Conservation (phyloP, 1,284 basidiomycete genomes). For the Phlebopus sp. region DNA sequence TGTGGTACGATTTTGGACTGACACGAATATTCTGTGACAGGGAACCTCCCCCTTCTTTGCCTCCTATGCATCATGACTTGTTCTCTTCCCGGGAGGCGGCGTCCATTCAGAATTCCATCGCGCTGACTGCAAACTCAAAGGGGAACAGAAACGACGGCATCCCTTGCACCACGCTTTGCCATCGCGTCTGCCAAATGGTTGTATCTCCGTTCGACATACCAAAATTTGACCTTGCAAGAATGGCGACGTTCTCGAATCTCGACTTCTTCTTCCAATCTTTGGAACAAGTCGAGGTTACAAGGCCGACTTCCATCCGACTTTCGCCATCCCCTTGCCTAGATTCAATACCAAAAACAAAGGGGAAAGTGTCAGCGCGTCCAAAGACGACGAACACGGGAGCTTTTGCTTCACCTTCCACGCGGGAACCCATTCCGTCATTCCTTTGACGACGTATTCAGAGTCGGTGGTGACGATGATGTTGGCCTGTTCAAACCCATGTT, state of each 20-base stretch:
- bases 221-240: conserved; percentile 12
- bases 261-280: conserved; percentile 7
- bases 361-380: background rate
- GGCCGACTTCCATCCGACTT: conserved; percentile 8
- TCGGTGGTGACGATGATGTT: conserved; percentile 26
- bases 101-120: too few relatives aligned
- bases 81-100: too few relatives aligned
- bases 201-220: conserved; percentile 7
- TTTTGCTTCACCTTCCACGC: conserved; percentile 31
- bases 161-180: conserved; percentile 8
- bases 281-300: conserved; percentile 15
- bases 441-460: conserved; percentile 37
- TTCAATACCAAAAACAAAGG: background rate
- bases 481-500: background rate
- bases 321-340: conserved; percentile 3
- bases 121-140: too few relatives aligned
- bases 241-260: conserved; percentile 4
- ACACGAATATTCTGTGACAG: too few relatives aligned
- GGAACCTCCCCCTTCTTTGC: too few relatives aligned
- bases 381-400: background rate
- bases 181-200: conserved; percentile 16
- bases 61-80: too few relatives aligned
- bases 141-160: too few relatives aligned
- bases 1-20: too few relatives aligned
- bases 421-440: conserved; percentile 35